Base-by-base conservation (phyloP, 306 rosid genomes). In the Rubus idaeus region DNA sequence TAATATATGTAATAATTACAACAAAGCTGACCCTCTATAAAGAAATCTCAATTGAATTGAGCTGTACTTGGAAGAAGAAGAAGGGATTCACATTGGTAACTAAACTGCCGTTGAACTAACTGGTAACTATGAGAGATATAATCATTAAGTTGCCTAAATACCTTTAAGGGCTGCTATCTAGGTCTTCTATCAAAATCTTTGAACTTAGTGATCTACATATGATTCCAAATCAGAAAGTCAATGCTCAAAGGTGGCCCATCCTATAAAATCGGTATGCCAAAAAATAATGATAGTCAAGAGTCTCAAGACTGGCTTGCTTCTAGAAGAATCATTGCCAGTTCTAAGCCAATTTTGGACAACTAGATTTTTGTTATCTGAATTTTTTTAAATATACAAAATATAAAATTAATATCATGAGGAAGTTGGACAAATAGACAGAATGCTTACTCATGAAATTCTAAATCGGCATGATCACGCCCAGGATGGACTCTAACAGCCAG, bases 401-500 rank as follows among this genome's bases (percentile, higher is more conserved):
- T 45, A 3, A 10, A 45, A 57, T 23, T 30, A 60, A 73, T 74
- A 42, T 56, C 70, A 55, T 42, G 30, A 76, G 57, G 9, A 30
- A 70, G 63, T 57, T 20, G 26, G 37, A 73, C 10, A 78, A 20
- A 72, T 44, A 45, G 53, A 14, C 71, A 56, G 55, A 77, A 70
- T 70, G 67, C 93, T 83, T 90, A 95, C 99, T 92, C 97, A 17
- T 95, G 96, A 84, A 95, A 95, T 71, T 77, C 51, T 40, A 85
- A 82, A 80, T 92, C 99, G 3, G 97, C 89, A 71, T 95, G 98
- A 87, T 95, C 98, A 40, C 88, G 80, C 10, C 90, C 98, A 20
- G 96, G 93, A 71, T 95, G 89, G 75, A 92, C 92, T 84, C 82
- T 85, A 81, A 95, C 90, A 46, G 82, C 51, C 77, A 92, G 66